Percentiles rank a stretch among this genome's conserved stretches.
Evolutionary conservation across 768 basidiomycete species (phyloP).

Genomic region (Rhizopogon rudus): DNA sequence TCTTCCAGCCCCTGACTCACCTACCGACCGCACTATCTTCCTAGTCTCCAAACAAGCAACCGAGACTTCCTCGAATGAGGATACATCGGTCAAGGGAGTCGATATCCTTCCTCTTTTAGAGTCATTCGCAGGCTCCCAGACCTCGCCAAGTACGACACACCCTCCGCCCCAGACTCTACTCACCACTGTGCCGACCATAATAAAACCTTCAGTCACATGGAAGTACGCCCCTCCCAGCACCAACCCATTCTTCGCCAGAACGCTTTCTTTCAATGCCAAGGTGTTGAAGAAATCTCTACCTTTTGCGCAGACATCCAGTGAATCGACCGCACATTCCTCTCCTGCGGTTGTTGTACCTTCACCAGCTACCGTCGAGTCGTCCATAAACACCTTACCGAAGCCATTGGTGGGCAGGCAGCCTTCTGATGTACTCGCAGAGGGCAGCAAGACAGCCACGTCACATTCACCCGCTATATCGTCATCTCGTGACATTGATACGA

Average conservation of each 20-base stretch:
- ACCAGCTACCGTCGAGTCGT: background rate
- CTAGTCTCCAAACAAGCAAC: background rate
- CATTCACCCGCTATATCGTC: background rate
- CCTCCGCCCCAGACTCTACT: background rate
- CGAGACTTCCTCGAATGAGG: background rate
- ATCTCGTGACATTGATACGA: background rate
- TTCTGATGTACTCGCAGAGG: too few relatives aligned
- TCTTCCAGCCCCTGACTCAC: background rate
- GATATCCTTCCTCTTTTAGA: background rate
- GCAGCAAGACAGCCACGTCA: background rate
- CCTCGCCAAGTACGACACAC: background rate
- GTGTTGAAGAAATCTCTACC: background rate
- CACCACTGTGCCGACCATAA: background rate
- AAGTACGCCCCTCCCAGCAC: background rate
- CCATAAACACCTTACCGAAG: too few relatives aligned
- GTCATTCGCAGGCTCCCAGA: background rate
- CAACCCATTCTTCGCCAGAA: background rate
- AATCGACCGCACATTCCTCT: background rate
- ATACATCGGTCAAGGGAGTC: background rate
- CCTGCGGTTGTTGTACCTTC: background rate
- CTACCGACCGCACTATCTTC: too few relatives aligned
- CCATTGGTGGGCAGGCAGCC: background rate
- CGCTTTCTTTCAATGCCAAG: background rate
- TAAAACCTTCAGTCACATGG: background rate
- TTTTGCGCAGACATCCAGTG: background rate